Evolutionary conservation across 202 grass and related monocot genomes (phyloP), one percentile per base, ranked within the genome.

Genomic region (Carex sylvatica): DNA sequence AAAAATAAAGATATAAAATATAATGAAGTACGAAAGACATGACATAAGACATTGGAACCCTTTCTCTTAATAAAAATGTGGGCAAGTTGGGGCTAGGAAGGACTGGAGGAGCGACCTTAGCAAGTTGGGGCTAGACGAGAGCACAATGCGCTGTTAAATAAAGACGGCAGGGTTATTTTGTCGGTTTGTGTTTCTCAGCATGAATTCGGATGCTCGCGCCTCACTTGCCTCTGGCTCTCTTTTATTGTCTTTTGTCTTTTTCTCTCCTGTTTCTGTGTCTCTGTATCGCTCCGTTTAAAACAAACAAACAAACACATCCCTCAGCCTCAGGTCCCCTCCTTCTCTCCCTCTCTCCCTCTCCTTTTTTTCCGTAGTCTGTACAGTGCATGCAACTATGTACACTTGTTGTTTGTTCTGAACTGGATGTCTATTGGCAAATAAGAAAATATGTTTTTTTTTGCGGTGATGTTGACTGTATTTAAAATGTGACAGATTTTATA

Each of bases 221-320:
- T 12, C 7, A 30, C 26, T 28, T 14, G 35, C 44, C 40, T 44
- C 36, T 70, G 14, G 4, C 71, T 18, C 70, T 52, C 24, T 75
- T 77, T 77, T 36, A 77, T 77, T 77, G 73, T 58, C 24, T 59
- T 38, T 77, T 77, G 74, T 56, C 53, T 59, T 18, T 6, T 46
- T 6, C 36, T 44, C 18, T 46, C 6, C 0, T 28, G 26, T 28
- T 28, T 28, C 26, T 28, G 26, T 19, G 5, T 64, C 22, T 63
- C 18, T 6, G n/a, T n/a, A 2, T 23, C 58, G 10, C 20, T 10
- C 2, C 5, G 38, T 42, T 42, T 42, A 42, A 42, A 42, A 42
- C 38, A 42, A 42, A 42, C 38, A 42, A 42, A 42, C 38, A 42
- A 42, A 42, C 38, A 42, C 38, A 42, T 42, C 38, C 38, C 38